Base-by-base conservation (phyloP, 2,329 filamentous ascomycete species). In the Sarocladium brachiariae region DNA sequence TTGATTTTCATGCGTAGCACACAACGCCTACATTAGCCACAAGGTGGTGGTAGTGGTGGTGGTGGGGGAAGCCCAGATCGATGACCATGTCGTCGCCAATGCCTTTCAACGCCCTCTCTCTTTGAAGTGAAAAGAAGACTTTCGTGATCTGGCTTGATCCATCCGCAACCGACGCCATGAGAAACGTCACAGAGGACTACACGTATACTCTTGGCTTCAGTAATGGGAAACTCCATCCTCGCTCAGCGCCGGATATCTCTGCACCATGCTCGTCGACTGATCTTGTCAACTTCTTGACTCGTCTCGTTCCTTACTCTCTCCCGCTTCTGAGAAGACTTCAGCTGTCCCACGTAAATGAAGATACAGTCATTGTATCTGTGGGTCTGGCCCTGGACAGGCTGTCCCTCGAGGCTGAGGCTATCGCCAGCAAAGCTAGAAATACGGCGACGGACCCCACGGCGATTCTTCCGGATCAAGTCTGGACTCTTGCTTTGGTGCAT, bases 301-400 rank as follows among this genome's bases (percentile, higher is more conserved):
- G 33, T 5, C 18, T 49, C 10, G 21, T 35, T 11, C 46, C 46
- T 6, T 37, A 49, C 31, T 25, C 30, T 4, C 19, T 49, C 21
- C 46, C 46, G 13, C 46, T 49, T 6, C 31, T 49, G 19, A 35
- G 46, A 49, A 35, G 21, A 37, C 46, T 49, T 18, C 46, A 49
- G 27, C 46, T 49, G 9, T 35, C 30, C 5, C 13, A 21, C 4
- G 25, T 49, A 30, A 49, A 23, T 37, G 46, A 49, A 25, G 19
- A 35, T 8, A 23, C 46, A 3, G 10, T 37, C 31, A 16, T 49
- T 3, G 46, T 49, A 10, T 31, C 46, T 31, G 30, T 37, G n/a
- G 31, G 31, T 9, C 21, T 49, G 31, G 4, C 16, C 13, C 16
- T 35, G 3, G 18, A 49, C 4, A 37, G 27, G 46, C 25, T 47